Evolutionary conservation across 2,329 filamentous ascomycete genomes (phyloP).

Genomic region (Colletotrichum plurivorum): DNA sequence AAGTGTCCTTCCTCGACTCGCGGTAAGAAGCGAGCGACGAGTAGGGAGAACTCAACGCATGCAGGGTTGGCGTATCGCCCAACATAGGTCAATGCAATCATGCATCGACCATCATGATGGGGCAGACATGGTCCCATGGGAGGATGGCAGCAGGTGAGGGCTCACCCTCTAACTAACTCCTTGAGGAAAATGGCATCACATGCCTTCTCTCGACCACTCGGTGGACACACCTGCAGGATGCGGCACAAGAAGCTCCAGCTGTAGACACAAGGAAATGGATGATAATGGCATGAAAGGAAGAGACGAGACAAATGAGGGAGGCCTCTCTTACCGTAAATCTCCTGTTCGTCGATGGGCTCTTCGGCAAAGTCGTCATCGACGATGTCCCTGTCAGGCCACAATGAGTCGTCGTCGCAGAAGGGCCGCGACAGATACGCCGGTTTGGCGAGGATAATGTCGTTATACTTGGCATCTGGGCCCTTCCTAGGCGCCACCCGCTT

Average conservation of each 20-base stretch:
- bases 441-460: slow-evolving; percentile 61
- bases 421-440: slow-evolving; percentile 59
- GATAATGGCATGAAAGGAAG: not conserved
- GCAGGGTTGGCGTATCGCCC: not conserved
- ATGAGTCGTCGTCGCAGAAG: slow-evolving; percentile 53
- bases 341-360: slow-evolving; percentile 95
- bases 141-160: slow-evolving; percentile 8
- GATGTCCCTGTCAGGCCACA: slow-evolving; percentile 53
- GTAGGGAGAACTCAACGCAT: not conserved
- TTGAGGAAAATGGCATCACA: not conserved
- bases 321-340: slow-evolving; percentile 83
- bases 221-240: not conserved
- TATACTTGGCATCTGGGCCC: slow-evolving; percentile 63
- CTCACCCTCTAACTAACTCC: not conserved
- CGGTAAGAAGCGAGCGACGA: not conserved
- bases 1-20: not conserved
- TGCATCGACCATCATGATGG: slow-evolving; percentile 10
- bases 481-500: slow-evolving; percentile 62
- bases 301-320: not conserved
- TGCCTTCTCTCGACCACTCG: not conserved
- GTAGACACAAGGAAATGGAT: not conserved
- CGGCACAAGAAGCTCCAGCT: not conserved
- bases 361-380: slow-evolving; percentile 72
- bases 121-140: not conserved
- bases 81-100: slow-evolving; percentile 17